Percentiles rank a stretch among this genome's conserved stretches.
Conservation (phyloP, 129 eudicot genomes). For the Artemisia argyi region DNA sequence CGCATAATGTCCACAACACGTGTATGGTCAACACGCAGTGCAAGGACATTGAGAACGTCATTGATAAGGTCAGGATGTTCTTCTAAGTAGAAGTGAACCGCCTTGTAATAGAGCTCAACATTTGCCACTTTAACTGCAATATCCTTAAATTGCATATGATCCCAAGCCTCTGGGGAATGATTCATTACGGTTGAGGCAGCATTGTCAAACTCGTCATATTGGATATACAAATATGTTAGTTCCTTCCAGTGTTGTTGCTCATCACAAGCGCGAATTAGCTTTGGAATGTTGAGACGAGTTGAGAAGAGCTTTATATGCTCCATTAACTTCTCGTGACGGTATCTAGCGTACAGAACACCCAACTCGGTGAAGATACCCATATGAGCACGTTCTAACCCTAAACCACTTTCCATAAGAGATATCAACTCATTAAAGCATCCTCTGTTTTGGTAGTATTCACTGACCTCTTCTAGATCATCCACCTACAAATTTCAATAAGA, state of each 20-base stretch:
- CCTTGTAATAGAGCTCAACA: slow-evolving; percentile 95
- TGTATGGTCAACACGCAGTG: slow-evolving; percentile 97
- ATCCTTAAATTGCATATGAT: slow-evolving; percentile 99
- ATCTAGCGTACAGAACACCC: slow-evolving; percentile 97
- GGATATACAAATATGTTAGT: slow-evolving; percentile 80
- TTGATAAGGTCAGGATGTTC: slow-evolving; percentile 99
- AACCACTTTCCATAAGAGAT: slow-evolving; percentile 98
- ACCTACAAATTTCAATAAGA: slow-evolving; percentile 49
- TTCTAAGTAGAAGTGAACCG: slow-evolving; percentile 95
- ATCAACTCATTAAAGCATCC: slow-evolving; percentile 97
- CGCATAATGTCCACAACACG: slow-evolving; percentile 99
- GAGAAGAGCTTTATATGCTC: slow-evolving; percentile 96
- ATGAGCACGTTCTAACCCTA: slow-evolving; percentile 98
- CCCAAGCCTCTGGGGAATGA: slow-evolving; percentile 99
- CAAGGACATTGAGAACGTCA: slow-evolving; percentile 93
- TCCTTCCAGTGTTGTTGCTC: slow-evolving; percentile 99
- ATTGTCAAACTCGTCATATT: slow-evolving; percentile 96
- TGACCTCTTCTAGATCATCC: slow-evolving; percentile 97
- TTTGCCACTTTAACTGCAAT: slow-evolving; percentile 92
- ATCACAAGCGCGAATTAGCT: slow-evolving; percentile 97
- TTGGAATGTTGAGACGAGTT: slow-evolving; percentile 96
- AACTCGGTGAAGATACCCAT: slow-evolving; percentile 99
- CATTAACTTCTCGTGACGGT: slow-evolving; percentile 97
- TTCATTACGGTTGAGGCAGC: slow-evolving; percentile 99
- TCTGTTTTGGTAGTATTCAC: slow-evolving; percentile 92